Evolutionary conservation across 768 basidiomycete genomes (phyloP), one percentile per base, ranked within the genome.

Genomic region (Pleurotus salmoneostramineus): DNA sequence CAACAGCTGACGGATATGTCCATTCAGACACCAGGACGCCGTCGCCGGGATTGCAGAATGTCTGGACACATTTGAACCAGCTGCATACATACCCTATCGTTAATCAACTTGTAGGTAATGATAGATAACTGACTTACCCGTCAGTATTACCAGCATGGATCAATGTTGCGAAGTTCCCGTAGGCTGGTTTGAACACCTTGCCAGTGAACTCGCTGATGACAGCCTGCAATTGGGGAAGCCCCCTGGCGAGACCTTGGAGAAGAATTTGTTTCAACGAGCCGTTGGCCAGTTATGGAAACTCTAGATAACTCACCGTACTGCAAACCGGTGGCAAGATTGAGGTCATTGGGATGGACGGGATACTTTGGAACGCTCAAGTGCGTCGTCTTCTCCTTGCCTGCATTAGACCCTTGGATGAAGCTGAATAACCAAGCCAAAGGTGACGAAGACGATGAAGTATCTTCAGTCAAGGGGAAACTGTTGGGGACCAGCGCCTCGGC

Each of bases 81-180:
- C 35, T 51, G 42, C 40, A 3, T 63, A 46, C 55, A 76, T n/a
- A 6, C 6, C 6, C 6, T 6, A n/a, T 45, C 14, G 17, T 11
- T 17, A 4, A 45, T 14, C 44, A 6, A 11, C 15, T 1, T n/a
- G n/a, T 17, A 2, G 6, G 44, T 3, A 45, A 15, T 17, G 21
- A 65, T 3, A 21, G 35, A 3, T n/a, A 52, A 15, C 3, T 34
- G 15, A 43, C 56, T 33, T 50, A 61, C 60, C 82, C 88, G 64
- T 89, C 89, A 0, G 89, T 92, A 65, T 89, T 91, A 11, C 89
- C 89, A 14, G 77, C 76, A 57, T 87, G 79, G 0, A 84, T 64
- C 27, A 91, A 66, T 1, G 78, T 80, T 3, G 75, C 69, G 66
- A 75, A 90, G 66, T 92, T 80, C 6, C 71, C 66, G 68, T 89